These are phyloP conservation scores for Parsonsia alboflavescens DNA, from an alignment of 257 asterid species.

Conservation along the genomic window DNA sequence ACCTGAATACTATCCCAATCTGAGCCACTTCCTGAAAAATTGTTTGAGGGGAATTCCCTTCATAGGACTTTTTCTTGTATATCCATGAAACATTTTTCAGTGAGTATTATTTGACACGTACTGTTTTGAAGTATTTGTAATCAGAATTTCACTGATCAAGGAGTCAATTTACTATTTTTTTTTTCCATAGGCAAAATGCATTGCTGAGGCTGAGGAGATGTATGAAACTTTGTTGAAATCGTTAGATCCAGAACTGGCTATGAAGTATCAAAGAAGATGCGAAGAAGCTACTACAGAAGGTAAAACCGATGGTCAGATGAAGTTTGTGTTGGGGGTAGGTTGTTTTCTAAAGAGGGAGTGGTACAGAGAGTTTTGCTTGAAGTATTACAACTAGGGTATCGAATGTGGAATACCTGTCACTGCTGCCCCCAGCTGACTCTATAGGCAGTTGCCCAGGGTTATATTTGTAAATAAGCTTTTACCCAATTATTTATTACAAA, in stretches of 20 bases:
- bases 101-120: not conserved
- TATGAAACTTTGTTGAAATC: constrained; percentile 46
- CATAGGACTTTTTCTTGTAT: not conserved
- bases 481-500: too few relatives aligned
- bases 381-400: too few relatives aligned
- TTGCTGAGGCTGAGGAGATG: constrained; percentile 74
- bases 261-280: constrained; percentile 63
- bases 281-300: constrained; percentile 97
- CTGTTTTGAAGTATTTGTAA: not conserved
- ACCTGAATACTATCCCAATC: not conserved
- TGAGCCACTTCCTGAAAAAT: not conserved
- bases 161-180: too few relatives aligned
- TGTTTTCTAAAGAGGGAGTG: too few relatives aligned
- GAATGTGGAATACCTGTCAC: too few relatives aligned
- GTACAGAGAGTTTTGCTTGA: too few relatives aligned
- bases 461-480: too few relatives aligned
- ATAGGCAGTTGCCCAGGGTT: too few relatives aligned
- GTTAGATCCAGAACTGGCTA: constrained; percentile 51
- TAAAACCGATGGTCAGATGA: constrained; percentile 8
- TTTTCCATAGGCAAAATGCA: constrained; percentile 53
- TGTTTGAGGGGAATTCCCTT: not conserved
- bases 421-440: too few relatives aligned
- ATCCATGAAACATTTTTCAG: not conserved
- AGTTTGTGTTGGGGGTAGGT: too few relatives aligned
- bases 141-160: not conserved